Base-by-base conservation (phyloP, 1,284 basidiomycete genomes). In the Ustanciosporium gigantosporum region DNA sequence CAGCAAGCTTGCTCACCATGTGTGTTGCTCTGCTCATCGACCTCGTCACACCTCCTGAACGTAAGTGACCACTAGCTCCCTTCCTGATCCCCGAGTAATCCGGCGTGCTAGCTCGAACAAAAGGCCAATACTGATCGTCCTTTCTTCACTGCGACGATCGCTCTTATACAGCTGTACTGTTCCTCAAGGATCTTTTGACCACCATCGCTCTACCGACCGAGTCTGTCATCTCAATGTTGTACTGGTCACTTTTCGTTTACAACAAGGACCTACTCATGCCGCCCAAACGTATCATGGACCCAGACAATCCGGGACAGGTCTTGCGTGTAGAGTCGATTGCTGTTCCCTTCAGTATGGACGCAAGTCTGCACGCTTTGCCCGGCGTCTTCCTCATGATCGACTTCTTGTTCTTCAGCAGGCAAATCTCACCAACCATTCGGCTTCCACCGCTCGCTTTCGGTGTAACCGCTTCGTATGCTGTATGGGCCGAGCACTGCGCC, bases 321-420 rank as follows among this genome's bases (percentile, higher is more conserved):
- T 39, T 70, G 1, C 41, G 45, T 22, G 45, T 51, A 34, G 56
- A 70, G 34, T 21, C 46, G 24, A 45, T 70, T 17, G 17, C 37
- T 2, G 32, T 70, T 6, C 70, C 70, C 0, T 48, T 70, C 25
- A 19, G 11, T 16, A 51, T 61, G 25, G 70, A 73, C 23, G 52
- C 68, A n/a, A 43, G 42, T 25, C 40, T 70, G 39, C 70, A 73
- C 43, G 68, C 58, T 4, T 55, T 65, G 6, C 70, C 70, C 4
- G 65, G 66, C 16, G 49, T 73, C 1, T 68, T 68, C 24, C 31
- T 70, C 17, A 37, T 66, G 24, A 51, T 61, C 22, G 61, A 64
- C 41, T 64, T 50, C 25, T 45, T 57, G 31, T 14, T 48, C 6
- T 53, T 64, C 36, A 52, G 52, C 34, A 36, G 48, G 31, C 52